These are phyloP conservation scores for Dovyalis caffra DNA, from an alignment of 345 rosid species.

Conservation along the genomic window DNA sequence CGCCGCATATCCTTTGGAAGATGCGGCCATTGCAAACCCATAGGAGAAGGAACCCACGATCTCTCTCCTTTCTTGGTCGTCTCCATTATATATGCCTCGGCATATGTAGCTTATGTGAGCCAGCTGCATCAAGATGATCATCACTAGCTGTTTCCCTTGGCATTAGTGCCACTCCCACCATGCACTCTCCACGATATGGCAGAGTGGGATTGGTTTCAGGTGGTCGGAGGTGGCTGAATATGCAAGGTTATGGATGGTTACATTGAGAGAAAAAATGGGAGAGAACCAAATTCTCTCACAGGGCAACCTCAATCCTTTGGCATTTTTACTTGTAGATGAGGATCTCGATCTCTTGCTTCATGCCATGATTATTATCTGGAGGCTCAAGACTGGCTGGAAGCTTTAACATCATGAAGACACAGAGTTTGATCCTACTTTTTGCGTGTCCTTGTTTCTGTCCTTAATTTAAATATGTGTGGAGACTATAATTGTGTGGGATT, in stretches of 20 bases:
- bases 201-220: not conserved
- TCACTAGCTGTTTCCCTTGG: not conserved
- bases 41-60: conserved; percentile 8
- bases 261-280: not conserved
- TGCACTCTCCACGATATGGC: not conserved
- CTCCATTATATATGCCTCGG: too few species aligned
- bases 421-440: too few species aligned
- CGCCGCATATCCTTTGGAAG: conserved; percentile 48
- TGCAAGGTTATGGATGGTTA: not conserved
- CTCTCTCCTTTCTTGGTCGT: too few species aligned
- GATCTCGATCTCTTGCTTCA: not conserved
- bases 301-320: conserved; percentile 29
- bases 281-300: conserved; percentile 1
- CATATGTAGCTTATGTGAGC: not conserved
- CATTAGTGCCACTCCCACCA: not conserved
- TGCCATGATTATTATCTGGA: not conserved
- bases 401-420: too few species aligned
- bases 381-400: too few species aligned
- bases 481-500: too few species aligned
- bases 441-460: too few species aligned
- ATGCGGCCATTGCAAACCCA: conserved; percentile 30
- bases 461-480: too few species aligned
- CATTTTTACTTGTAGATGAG: not conserved
- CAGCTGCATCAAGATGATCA: not conserved
- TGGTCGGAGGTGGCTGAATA: conserved; percentile 18